A percentile compares a stretch with the other conserved stretches of the same genome.
Conservation (phyloP, 257 asterid genomes). For the Jasminum sambac region DNA sequence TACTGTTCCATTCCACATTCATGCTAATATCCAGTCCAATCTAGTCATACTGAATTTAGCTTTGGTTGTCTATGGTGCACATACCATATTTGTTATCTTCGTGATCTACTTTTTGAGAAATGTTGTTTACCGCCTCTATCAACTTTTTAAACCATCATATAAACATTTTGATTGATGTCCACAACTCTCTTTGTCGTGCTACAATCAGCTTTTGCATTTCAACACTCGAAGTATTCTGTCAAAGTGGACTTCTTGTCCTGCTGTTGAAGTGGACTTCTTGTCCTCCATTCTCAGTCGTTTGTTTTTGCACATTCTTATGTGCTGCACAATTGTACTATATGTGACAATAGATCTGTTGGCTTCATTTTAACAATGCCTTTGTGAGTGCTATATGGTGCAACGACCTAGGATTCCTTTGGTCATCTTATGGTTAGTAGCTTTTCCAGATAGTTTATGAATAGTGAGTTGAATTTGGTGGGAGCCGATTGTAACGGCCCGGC, state of each 20-base stretch:
- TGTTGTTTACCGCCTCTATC: background rate
- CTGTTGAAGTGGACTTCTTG: background rate
- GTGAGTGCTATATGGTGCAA: background rate
- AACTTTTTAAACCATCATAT: background rate
- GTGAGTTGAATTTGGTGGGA: background rate
- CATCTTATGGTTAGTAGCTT: background rate
- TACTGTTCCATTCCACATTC: background rate
- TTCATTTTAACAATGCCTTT: background rate
- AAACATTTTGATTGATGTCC: background rate
- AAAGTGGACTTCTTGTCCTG: background rate
- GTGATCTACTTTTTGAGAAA: background rate
- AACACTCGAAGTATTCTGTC: background rate
- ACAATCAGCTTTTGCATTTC: background rate
- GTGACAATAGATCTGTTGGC: background rate
- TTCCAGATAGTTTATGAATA: background rate
- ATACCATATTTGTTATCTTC: background rate
- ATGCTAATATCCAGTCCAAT: background rate
- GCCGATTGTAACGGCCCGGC: no score
- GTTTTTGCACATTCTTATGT: background rate
- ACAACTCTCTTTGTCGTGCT: background rate
- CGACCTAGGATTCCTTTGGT: background rate
- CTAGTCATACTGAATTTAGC: constrained; percentile 8
- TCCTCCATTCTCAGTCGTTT: constrained; percentile 1
- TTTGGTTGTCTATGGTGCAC: constrained; percentile 13
- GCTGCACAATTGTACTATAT: background rate